Base-by-base conservation (phyloP, 2,329 filamentous ascomycete species). In the Phaeosphaeria sp. region DNA sequence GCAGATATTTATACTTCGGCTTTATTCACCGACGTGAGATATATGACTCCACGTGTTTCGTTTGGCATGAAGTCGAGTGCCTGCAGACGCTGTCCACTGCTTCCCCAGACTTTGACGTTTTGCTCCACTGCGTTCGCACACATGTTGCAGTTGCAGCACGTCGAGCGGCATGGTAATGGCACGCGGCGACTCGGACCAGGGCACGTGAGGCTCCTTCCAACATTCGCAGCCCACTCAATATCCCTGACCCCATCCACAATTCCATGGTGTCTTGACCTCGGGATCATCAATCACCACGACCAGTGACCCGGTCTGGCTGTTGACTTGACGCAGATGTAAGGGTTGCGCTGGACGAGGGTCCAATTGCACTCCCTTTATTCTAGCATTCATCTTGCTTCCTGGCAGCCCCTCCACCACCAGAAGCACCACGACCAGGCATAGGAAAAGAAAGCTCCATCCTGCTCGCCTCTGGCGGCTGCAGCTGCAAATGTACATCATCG, bases 401-500 rank as follows among this genome's bases (percentile, higher is more conserved):
- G 30, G 11, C 11, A 30, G 25, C 25, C 11, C 15, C 15, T 36
- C 30, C 30, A 36, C 30, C 8, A 36, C 8, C 30, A 36, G 30
- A 6, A 13, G 15, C 15, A 36, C 30, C 30, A 36, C 30, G 11
- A 6, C 25, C 25, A 30, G 11, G 25, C 11, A n/a, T n/a, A n/a
- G n/a, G n/a, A n/a, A n/a, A n/a, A n/a, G n/a, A 30, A 30, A 5
- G 25, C 25, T 30, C 11, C 25, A 30, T 30, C 25, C 25, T 30
- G 25, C 25, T 30, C 11, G 30, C 30, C 30, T 36, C 30, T 36
- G 11, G 30, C 30, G 30, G 30, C 30, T 36, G 30, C 30, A 36
- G 30, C 47, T 57, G 48, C 46, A 51, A 49, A 22, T 48, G 50
- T 47, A 36, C 53, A 61, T 61, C 59, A 61, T 59, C 46, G 59